These are phyloP conservation scores for Pachysandra terminalis DNA, from an alignment of 164 flowering plant species.

Conservation along the genomic window DNA sequence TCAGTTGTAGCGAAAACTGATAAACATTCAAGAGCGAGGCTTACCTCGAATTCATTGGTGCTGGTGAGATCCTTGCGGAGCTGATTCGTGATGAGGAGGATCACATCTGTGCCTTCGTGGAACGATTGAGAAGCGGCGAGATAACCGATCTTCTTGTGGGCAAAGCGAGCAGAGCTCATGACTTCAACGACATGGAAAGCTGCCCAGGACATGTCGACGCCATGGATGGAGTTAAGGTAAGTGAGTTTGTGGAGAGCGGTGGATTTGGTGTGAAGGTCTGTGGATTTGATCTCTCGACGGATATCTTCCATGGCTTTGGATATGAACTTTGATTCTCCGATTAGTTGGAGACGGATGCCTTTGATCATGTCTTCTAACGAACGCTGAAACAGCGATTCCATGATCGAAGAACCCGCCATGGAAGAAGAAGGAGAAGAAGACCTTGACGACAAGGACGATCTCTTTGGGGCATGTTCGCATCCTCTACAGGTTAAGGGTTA, in stretches of 20 bases:
- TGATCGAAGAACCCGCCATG: constrained; percentile 56
- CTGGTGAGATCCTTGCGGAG: constrained; percentile 74
- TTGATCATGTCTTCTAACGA: constrained; percentile 80
- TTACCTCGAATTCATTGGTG: constrained; percentile 51
- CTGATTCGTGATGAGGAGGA: constrained; percentile 78
- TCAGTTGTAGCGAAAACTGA: constrained; percentile 55
- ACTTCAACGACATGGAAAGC: constrained; percentile 78
- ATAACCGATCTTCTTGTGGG: constrained; percentile 65
- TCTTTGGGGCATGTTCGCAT: no score
- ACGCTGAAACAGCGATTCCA: constrained; percentile 88
- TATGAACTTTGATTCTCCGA: constrained; percentile 47
- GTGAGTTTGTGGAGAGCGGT: constrained; percentile 80
- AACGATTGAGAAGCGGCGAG: constrained; percentile 74
- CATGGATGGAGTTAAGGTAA: constrained; percentile 63
- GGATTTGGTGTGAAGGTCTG: constrained; percentile 69
- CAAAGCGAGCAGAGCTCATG: constrained; percentile 52
- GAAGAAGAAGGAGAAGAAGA: constrained; percentile 1
- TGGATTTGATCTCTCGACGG: constrained; percentile 78
- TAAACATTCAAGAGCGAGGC: constrained; percentile 65
- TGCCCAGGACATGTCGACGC: constrained; percentile 74
- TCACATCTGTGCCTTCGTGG: constrained; percentile 57
- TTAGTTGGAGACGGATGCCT: constrained; percentile 53
- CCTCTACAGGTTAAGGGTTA: no score
- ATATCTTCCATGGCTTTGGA: constrained; percentile 70
- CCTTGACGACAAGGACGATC: no score